Evolutionary conservation across 441 rosid genomes (phyloP).

Genomic region (Erodium trifolium): DNA sequence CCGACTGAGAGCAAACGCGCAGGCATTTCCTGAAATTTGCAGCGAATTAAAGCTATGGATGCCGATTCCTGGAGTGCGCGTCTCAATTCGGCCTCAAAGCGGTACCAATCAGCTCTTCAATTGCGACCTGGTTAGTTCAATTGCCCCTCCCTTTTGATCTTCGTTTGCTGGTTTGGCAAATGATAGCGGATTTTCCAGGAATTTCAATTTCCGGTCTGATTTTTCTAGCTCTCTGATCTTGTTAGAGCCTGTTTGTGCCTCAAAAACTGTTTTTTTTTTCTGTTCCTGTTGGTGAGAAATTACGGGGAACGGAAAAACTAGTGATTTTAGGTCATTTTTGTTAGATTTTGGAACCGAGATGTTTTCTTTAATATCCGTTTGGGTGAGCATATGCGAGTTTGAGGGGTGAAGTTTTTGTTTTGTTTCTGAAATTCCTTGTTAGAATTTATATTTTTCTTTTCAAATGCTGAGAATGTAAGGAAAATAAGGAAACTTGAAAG

Average conservation of each 20-base stretch:
- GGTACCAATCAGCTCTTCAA: conserved; percentile 66
- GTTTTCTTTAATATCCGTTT: not conserved
- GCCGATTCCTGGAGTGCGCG: conserved; percentile 85
- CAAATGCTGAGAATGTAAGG: not conserved
- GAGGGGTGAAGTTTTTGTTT: not conserved
- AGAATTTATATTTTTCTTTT: not conserved
- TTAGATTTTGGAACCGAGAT: not conserved
- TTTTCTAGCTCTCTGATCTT: not conserved
- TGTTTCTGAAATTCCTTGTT: not conserved
- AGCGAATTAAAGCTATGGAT: conserved; percentile 47
- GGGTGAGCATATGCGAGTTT: not conserved
- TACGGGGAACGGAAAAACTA: not conserved
- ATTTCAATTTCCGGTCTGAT: not conserved
- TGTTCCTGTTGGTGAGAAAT: not conserved
- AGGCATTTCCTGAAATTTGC: not conserved
- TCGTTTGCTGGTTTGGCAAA: no score
- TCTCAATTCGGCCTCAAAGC: conserved; percentile 68
- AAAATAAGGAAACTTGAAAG: conserved; percentile 3
- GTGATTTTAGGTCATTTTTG: not conserved
- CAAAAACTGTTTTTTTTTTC: no score
- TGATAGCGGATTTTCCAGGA: no score
- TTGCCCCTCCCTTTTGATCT: not conserved
- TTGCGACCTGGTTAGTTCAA: conserved; percentile 30
- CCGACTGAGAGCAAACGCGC: not conserved
- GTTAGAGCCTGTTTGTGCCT: not conserved